Conservation (phyloP, 352 stramenopile genomes). For the Phytophthora aleatoria region DNA sequence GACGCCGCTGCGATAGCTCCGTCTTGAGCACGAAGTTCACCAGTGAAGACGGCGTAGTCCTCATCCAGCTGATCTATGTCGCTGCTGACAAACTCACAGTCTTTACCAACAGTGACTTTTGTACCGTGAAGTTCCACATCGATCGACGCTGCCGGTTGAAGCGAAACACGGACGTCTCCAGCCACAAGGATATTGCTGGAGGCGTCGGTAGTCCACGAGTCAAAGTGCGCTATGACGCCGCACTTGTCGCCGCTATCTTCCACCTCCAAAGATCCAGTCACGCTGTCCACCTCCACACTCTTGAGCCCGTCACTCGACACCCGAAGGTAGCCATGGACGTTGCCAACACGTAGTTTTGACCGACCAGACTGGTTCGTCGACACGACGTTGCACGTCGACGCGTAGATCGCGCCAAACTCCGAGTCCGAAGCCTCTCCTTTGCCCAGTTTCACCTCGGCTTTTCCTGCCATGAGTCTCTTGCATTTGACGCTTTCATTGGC, state of each 20-base stretch:
- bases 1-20: constrained; percentile 4
- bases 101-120: constrained; percentile 42
- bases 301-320: constrained; percentile 54
- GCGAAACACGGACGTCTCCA: constrained; percentile 63
- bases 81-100: constrained; percentile 48
- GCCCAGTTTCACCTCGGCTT: constrained; percentile 57
- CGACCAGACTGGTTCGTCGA: constrained; percentile 36
- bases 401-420: constrained; percentile 79
- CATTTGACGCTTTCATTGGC: constrained; percentile 47
- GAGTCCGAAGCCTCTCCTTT: constrained; percentile 37
- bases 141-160: constrained; percentile 60
- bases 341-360: constrained; percentile 52
- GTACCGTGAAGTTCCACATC: constrained; percentile 71
- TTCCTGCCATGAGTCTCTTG: constrained; percentile 68
- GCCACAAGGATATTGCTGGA: constrained; percentile 71
- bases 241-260: constrained; percentile 70
- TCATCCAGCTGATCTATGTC: constrained; percentile 77
- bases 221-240: constrained; percentile 69
- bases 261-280: constrained; percentile 72
- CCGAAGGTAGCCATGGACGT: constrained; percentile 74
- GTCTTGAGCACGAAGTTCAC: constrained; percentile 39
- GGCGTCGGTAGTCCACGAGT: constrained; percentile 56
- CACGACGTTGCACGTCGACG: constrained; percentile 50
- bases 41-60: constrained; percentile 77
- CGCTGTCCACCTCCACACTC: constrained; percentile 58